Conservation (phyloP, 805 yeast species). For the Vanderwaltozyma yarrowii region DNA sequence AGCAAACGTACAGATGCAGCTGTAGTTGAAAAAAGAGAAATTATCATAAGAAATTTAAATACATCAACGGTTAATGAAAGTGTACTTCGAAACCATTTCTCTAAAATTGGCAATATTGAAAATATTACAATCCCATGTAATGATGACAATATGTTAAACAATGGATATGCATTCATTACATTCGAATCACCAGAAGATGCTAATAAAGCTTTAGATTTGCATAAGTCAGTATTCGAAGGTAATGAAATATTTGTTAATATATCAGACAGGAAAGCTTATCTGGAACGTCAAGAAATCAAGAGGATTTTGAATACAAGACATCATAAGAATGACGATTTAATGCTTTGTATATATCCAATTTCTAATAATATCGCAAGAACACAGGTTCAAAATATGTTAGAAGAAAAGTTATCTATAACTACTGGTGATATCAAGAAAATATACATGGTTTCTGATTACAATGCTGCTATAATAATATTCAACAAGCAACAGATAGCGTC, state of each 20-base stretch:
- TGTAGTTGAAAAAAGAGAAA: constrained; percentile 43
- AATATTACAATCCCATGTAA: constrained; percentile 28
- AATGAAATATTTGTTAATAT: constrained; percentile 39
- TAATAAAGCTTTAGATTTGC: constrained; percentile 33
- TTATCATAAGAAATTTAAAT: constrained; percentile 45
- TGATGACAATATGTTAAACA: constrained; percentile 28
- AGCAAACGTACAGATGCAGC: constrained; percentile 35
- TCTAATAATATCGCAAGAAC: constrained; percentile 19
- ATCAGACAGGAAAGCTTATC: constrained; percentile 34
- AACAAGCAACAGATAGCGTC: constrained; percentile 39
- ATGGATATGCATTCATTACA: constrained; percentile 59
- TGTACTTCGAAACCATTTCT: constrained; percentile 34
- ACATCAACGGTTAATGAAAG: constrained; percentile 33
- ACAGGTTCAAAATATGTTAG: constrained; percentile 11
- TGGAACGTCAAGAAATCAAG: constrained; percentile 27
- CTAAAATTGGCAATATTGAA: constrained; percentile 44
- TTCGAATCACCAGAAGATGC: constrained; percentile 39
- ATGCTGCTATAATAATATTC: constrained; percentile 44
- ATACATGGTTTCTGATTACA: constrained; percentile 35
- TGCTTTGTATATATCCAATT: constrained; percentile 22
- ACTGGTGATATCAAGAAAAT: constrained; percentile 29
- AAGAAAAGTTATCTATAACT: constrained; percentile 4
- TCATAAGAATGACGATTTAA: constrained; percentile 6
- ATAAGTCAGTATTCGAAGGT: constrained; percentile 34
- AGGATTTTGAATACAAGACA: constrained; percentile 16